phyloP scores from a whole-genome alignment of 345 rosid species.

The Zanthoxylum bungeanum region DNA sequence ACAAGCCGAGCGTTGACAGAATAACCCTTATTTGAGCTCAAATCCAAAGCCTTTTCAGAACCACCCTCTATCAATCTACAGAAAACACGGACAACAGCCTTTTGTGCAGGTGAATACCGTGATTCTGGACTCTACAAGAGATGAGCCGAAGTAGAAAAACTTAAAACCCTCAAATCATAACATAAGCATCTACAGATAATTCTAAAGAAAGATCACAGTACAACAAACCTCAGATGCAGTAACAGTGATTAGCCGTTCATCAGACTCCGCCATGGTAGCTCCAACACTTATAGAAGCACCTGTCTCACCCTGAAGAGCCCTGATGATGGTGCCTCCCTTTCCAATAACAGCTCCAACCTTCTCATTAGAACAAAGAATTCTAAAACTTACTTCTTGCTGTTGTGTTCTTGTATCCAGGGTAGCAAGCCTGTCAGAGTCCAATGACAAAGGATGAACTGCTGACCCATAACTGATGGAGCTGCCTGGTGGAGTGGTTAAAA shows the following conservation, averaged over 20 bases:
- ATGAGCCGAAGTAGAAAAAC: slow-evolving; percentile 25
- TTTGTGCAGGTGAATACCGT: slow-evolving; percentile 73
- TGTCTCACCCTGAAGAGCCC: slow-evolving; percentile 72
- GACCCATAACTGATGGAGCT: slow-evolving; percentile 36
- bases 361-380: slow-evolving; percentile 74
- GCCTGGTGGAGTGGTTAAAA: slow-evolving; percentile 27
- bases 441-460: slow-evolving; percentile 36
- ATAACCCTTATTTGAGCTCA: slow-evolving; percentile 38
- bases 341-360: slow-evolving; percentile 86
- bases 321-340: slow-evolving; percentile 67
- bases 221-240: slow-evolving; percentile 69
- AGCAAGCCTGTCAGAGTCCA: slow-evolving; percentile 42
- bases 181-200: slow-evolving; percentile 9
- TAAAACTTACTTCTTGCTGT: slow-evolving; percentile 57
- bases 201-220: slow-evolving; percentile 9
- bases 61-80: slow-evolving; percentile 61
- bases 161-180: slow-evolving; percentile 4
- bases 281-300: slow-evolving; percentile 77
- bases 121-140: slow-evolving; percentile 57
- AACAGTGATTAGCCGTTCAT: slow-evolving; percentile 74
- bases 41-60: slow-evolving; percentile 46
- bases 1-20: slow-evolving; percentile 67
- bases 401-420: slow-evolving; percentile 26
- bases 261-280: slow-evolving; percentile 53
- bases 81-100: slow-evolving; percentile 68